Conservation (phyloP, 371 early-diverging fungal species). For the Mycotypha africana region DNA sequence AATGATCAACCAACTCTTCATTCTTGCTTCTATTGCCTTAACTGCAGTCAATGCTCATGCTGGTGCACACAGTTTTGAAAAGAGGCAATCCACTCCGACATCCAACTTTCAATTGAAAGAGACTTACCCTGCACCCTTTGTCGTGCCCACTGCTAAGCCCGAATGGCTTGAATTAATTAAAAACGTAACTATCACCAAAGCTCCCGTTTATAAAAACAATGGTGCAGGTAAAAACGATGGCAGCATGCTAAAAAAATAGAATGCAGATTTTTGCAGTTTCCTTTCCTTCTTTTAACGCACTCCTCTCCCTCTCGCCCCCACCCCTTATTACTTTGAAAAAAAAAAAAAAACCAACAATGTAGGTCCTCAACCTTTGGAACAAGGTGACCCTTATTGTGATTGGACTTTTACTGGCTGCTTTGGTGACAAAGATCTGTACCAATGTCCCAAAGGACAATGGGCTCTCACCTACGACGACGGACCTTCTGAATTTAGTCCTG, state of each 20-base stretch:
- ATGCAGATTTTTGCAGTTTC: not conserved
- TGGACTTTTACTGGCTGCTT: conserved; percentile 52
- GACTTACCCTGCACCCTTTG: conserved; percentile 28
- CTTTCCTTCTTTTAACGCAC: no score
- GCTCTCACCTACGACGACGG: conserved; percentile 45
- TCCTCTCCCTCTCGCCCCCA: no score
- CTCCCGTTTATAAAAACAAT: conserved; percentile 31
- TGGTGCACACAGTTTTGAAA: conserved; percentile 5
- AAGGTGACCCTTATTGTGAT: conserved; percentile 42
- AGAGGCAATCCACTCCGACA: not conserved
- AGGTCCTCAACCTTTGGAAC: conserved; percentile 22
- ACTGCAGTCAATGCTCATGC: conserved; percentile 19
- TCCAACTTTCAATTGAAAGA: conserved; percentile 30
- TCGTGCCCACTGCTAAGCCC: conserved; percentile 36
- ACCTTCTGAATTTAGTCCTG: conserved; percentile 29
- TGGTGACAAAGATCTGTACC: conserved; percentile 38
- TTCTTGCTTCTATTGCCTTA: conserved; percentile 15
- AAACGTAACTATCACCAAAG: conserved; percentile 27
- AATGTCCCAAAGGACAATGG: conserved; percentile 51
- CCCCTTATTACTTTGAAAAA: no score
- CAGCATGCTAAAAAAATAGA: not conserved
- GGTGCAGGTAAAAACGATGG: conserved; percentile 2
- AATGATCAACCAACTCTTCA: conserved; percentile 21
- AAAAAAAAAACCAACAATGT: no score
- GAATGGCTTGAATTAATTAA: conserved; percentile 44